A percentile compares a stretch with the other conserved stretches of the same genome.
These are phyloP conservation scores for Chlorophyllum brunneum DNA, from an alignment of 768 basidiomycete genomes.

Conservation along the genomic window DNA sequence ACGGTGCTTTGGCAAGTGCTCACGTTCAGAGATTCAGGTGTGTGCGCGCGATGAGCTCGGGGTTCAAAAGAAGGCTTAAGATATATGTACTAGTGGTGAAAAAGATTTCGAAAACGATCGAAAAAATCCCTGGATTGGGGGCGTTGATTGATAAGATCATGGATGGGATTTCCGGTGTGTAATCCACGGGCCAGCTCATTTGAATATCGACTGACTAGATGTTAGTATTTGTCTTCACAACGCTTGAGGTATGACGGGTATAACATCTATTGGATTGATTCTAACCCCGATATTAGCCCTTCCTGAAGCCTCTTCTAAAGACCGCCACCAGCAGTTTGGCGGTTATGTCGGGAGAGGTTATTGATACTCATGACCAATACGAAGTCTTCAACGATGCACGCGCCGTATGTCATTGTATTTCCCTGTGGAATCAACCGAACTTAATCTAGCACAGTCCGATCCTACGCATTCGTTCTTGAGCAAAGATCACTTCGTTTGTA, in stretches of 20 bases:
- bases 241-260: slow-evolving; percentile 57
- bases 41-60: slow-evolving; percentile 14
- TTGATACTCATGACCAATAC: slow-evolving; percentile 78
- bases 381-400: slow-evolving; percentile 84
- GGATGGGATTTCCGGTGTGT: slow-evolving; percentile 63
- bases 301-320: slow-evolving; percentile 75
- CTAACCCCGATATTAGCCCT: slow-evolving; percentile 44
- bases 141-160: slow-evolving; percentile 74
- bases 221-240: slow-evolving; percentile 77
- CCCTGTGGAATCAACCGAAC: slow-evolving; percentile 8
- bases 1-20: slow-evolving; percentile 81
- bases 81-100: slow-evolving; percentile 52
- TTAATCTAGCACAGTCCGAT: slow-evolving; percentile 52
- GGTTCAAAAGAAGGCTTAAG: neutral
- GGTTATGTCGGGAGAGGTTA: slow-evolving; percentile 69
- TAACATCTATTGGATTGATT: neutral
- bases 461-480: slow-evolving; percentile 88
- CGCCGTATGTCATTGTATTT: slow-evolving; percentile 46
- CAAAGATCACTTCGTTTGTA: slow-evolving; percentile 81
- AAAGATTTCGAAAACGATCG: slow-evolving; percentile 74
- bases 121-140: slow-evolving; percentile 81
- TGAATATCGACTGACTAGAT: neutral
- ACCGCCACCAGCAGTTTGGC: slow-evolving; percentile 62
- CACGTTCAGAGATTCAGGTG: slow-evolving; percentile 77
- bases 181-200: no score